phyloP scores from a whole-genome alignment of 2,329 filamentous ascomycete genomes.

The Claviceps fusiformis region DNA sequence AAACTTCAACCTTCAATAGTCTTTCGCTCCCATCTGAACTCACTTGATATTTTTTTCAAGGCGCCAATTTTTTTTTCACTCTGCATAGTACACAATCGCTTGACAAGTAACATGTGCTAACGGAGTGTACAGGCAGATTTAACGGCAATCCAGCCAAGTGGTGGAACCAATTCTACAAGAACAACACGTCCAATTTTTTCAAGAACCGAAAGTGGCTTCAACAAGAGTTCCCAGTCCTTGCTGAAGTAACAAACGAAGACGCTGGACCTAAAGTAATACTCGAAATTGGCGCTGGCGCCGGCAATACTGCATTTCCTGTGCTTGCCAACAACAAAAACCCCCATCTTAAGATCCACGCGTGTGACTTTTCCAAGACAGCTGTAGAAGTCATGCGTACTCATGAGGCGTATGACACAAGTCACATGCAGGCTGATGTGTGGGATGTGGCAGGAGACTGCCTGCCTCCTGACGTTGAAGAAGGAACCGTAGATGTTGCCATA shows the following conservation, averaged over 20 bases:
- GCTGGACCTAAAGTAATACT: slow-evolving; percentile 60
- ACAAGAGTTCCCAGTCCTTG: slow-evolving; percentile 89
- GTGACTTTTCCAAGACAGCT: slow-evolving; percentile 90
- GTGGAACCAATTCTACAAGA: slow-evolving; percentile 98
- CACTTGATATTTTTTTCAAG: neutral
- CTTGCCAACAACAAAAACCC: slow-evolving; percentile 73
- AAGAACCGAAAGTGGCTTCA: slow-evolving; percentile 96
- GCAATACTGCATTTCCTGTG: slow-evolving; percentile 92
- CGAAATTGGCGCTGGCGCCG: slow-evolving; percentile 88
- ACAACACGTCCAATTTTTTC: slow-evolving; percentile 96
- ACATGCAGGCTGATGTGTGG: slow-evolving; percentile 88
- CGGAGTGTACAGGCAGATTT: slow-evolving; percentile 51
- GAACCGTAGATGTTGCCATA: slow-evolving; percentile 79
- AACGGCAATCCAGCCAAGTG: slow-evolving; percentile 84
- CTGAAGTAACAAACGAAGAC: slow-evolving; percentile 55
- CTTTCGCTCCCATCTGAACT: slow-evolving; percentile 64
- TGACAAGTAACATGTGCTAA: slow-evolving; percentile 22
- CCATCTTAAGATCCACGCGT: slow-evolving; percentile 73
- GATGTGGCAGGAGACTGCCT: slow-evolving; percentile 63
- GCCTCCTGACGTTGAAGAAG: slow-evolving; percentile 62
- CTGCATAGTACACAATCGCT: neutral
- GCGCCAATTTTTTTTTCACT: neutral
- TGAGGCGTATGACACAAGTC: slow-evolving; percentile 56
- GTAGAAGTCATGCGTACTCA: slow-evolving; percentile 82
- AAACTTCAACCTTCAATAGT: slow-evolving; percentile 35